Conservation (phyloP, 805 yeast species). For the Ogataea salicorniae region DNA sequence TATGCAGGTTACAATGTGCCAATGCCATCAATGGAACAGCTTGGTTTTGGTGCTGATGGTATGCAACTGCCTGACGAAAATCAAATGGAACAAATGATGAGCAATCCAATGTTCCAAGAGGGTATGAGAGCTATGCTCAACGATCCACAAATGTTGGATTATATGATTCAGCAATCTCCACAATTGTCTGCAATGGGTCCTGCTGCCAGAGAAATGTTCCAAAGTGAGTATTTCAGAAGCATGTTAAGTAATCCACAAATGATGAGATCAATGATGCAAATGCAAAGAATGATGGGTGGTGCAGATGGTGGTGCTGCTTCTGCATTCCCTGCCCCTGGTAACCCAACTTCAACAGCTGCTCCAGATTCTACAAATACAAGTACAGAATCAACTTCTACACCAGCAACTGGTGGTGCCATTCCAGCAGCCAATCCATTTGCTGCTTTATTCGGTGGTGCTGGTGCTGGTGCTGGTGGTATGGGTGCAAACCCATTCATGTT, state of each 20-base stretch:
- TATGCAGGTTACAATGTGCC: slow-evolving; percentile 86
- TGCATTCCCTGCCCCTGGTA: slow-evolving; percentile 51
- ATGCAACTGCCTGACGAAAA: slow-evolving; percentile 75
- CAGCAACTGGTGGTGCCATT: slow-evolving; percentile 13
- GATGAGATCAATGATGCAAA: slow-evolving; percentile 75
- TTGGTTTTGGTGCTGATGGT: slow-evolving; percentile 85
- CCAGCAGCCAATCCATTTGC: slow-evolving; percentile 43
- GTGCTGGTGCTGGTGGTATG: slow-evolving; percentile 18
- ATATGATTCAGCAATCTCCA: slow-evolving; percentile 76
- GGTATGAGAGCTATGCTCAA: slow-evolving; percentile 75
- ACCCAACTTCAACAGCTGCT: slow-evolving; percentile 17
- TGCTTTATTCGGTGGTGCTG: slow-evolving; percentile 26
- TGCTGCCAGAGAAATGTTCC: slow-evolving; percentile 79
- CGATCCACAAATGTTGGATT: slow-evolving; percentile 86
- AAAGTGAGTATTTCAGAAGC: slow-evolving; percentile 75
- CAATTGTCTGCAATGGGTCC: slow-evolving; percentile 85
- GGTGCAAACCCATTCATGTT: slow-evolving; percentile 14
- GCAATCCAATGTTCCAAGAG: slow-evolving; percentile 76
- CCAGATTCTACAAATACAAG: slow-evolving; percentile 16
- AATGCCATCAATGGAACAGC: slow-evolving; percentile 64
- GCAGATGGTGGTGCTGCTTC: slow-evolving; percentile 26
- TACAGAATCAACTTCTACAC: slow-evolving; percentile 5
- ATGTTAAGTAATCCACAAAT: slow-evolving; percentile 79
- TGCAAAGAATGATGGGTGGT: slow-evolving; percentile 52
- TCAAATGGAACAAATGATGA: slow-evolving; percentile 69